phyloP scores from a whole-genome alignment of 1,284 basidiomycete species.

The Trichosporon inkin region DNA sequence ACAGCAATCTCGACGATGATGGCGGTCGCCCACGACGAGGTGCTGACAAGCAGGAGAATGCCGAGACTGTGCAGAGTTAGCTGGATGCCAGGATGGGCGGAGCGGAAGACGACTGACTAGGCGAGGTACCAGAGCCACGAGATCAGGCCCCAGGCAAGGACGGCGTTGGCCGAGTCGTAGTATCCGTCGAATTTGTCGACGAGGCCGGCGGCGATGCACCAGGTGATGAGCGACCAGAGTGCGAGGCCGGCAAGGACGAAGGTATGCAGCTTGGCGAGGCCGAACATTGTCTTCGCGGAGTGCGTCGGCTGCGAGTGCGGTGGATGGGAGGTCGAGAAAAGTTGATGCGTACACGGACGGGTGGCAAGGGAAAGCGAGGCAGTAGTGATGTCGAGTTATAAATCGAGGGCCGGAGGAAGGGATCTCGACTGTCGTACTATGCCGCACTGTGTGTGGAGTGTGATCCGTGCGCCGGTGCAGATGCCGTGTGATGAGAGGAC shows the following conservation, averaged over 20 bases:
- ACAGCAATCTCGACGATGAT: constrained; percentile 1
- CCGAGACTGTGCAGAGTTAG: neutral
- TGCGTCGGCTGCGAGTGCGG: neutral
- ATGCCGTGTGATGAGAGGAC: neutral
- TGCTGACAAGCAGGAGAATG: constrained; percentile 1
- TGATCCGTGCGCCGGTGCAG: neutral
- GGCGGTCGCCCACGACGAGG: neutral
- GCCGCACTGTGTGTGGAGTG: no score
- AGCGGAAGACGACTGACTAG: neutral
- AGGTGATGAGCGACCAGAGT: constrained; percentile 4
- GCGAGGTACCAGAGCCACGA: constrained; percentile 4
- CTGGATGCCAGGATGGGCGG: neutral
- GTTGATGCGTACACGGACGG: neutral
- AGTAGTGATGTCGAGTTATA: neutral
- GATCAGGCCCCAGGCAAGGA: constrained; percentile 2
- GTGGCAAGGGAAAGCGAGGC: neutral
- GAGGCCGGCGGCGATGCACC: neutral
- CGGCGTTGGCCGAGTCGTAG: neutral
- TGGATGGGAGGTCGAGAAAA: neutral
- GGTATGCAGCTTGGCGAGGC: neutral
- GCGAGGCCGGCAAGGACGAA: neutral
- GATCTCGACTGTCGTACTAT: no score
- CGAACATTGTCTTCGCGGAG: neutral
- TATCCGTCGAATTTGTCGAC: neutral
- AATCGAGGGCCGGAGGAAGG: neutral